Conservation (phyloP, 2,329 filamentous ascomycete genomes). For the Alternaria arbusti region DNA sequence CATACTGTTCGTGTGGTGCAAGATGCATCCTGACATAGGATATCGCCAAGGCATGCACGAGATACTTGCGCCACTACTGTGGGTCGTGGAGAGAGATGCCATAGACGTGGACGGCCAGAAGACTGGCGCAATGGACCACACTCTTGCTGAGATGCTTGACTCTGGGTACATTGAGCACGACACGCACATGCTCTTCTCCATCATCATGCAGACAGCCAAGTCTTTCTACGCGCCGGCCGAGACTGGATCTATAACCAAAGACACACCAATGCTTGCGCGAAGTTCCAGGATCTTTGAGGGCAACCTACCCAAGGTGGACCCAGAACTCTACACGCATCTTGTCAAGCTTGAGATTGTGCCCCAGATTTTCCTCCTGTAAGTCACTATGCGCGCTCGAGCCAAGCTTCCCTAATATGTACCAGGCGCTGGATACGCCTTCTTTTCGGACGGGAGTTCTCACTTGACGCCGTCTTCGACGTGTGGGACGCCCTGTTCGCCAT, state of each 20-base stretch:
- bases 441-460: constrained; percentile 91
- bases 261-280: constrained; percentile 79
- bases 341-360: constrained; percentile 87
- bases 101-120: constrained; percentile 57
- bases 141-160: constrained; percentile 65
- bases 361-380: constrained; percentile 92
- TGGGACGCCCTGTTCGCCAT: constrained; percentile 94
- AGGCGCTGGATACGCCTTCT: constrained; percentile 93
- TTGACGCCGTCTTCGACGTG: constrained; percentile 79
- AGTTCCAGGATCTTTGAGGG: constrained; percentile 88
- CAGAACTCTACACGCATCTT: constrained; percentile 82
- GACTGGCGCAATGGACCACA: constrained; percentile 29
- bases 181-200: constrained; percentile 82
- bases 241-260: constrained; percentile 36
- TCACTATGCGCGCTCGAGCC: background rate
- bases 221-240: constrained; percentile 79
- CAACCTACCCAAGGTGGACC: constrained; percentile 77
- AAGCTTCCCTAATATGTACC: constrained; percentile 22
- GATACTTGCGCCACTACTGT: constrained; percentile 85
- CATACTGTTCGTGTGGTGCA: constrained; percentile 93
- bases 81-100: constrained; percentile 83
- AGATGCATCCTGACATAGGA: constrained; percentile 82
- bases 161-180: constrained; percentile 84
- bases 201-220: constrained; percentile 86
- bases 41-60: constrained; percentile 99